A percentile compares a stretch with the other conserved stretches of the same genome.
Conservation (phyloP, 495 filamentous ascomycete species). For the Mytilinidion resinicola region DNA sequence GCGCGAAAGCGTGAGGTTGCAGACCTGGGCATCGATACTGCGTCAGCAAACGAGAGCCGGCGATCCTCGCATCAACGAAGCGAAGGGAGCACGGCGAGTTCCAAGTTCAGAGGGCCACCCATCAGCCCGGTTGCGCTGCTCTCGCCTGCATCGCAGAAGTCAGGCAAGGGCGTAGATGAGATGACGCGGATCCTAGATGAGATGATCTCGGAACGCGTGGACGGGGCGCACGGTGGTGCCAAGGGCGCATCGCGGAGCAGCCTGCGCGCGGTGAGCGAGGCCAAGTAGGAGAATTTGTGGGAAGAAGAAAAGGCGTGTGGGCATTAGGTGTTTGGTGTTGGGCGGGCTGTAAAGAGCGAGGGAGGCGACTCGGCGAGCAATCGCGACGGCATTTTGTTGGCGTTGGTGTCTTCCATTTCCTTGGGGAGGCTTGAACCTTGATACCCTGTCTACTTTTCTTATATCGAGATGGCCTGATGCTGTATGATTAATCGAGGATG, state of each 20-base stretch:
- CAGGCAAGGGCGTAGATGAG: slow-evolving; percentile 68
- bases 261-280: slow-evolving; percentile 15
- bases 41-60: slow-evolving; percentile 33
- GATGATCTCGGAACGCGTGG: slow-evolving; percentile 86
- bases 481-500: slow-evolving; percentile 3
- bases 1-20: slow-evolving; percentile 81
- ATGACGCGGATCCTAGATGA: slow-evolving; percentile 86
- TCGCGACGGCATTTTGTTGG: neutral
- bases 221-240: slow-evolving; percentile 36
- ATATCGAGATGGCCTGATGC: neutral
- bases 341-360: neutral
- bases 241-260: slow-evolving; percentile 20
- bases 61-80: slow-evolving; percentile 33
- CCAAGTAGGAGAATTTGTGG: slow-evolving; percentile 1
- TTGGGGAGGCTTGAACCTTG: slow-evolving; percentile 20
- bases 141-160: slow-evolving; percentile 33
- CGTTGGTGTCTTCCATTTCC: slow-evolving; percentile 12
- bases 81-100: slow-evolving; percentile 34
- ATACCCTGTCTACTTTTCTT: slow-evolving; percentile 8
- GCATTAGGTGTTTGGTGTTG: neutral
- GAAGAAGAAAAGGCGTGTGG: neutral
- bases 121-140: slow-evolving; percentile 23
- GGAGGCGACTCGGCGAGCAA: slow-evolving; percentile 1
- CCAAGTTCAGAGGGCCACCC: slow-evolving; percentile 15
- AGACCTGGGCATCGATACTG: slow-evolving; percentile 48